Conservation (phyloP, 352 stramenopile species). For the Phytophthora citrophthora region DNA sequence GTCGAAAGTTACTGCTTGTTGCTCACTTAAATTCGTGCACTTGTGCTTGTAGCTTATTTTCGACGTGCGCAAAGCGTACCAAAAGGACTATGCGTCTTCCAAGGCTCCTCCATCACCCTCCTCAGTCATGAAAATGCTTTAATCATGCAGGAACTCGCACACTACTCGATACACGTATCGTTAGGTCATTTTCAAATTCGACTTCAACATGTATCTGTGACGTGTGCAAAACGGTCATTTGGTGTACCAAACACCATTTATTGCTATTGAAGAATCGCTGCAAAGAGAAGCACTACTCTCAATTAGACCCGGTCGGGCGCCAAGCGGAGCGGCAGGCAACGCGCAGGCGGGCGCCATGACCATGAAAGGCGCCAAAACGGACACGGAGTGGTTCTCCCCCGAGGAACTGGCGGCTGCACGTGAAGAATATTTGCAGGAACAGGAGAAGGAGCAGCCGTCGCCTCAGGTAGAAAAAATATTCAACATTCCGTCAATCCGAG, state of each 20-base stretch:
- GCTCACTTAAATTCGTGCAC: not conserved
- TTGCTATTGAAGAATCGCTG: constrained; percentile 22
- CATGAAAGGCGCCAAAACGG: constrained; percentile 40
- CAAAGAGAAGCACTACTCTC: constrained; percentile 7
- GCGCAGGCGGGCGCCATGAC: constrained; percentile 30
- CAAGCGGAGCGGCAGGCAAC: constrained; percentile 17
- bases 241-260: constrained; percentile 6
- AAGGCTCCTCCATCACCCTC: constrained; percentile 9
- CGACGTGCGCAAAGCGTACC: constrained; percentile 57
- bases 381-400: constrained; percentile 73
- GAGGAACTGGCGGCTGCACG: constrained; percentile 75
- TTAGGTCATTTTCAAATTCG: not conserved
- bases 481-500: constrained; percentile 14
- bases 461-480: constrained; percentile 40
- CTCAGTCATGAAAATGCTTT: constrained; percentile 5
- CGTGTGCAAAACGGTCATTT: constrained; percentile 6
- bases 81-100: constrained; percentile 43
- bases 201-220: constrained; percentile 12
- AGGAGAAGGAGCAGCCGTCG: constrained; percentile 77
- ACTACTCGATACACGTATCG: not conserved
- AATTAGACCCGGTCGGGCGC: constrained; percentile 3
- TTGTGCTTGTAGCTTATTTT: constrained; percentile 52
- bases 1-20: too few species aligned
- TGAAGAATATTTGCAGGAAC: constrained; percentile 78
- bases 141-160: not conserved